A percentile compares a stretch with the other conserved stretches of the same genome.
Conservation (phyloP, 2,329 filamentous ascomycete species). For the Chaetothyriales sp. region DNA sequence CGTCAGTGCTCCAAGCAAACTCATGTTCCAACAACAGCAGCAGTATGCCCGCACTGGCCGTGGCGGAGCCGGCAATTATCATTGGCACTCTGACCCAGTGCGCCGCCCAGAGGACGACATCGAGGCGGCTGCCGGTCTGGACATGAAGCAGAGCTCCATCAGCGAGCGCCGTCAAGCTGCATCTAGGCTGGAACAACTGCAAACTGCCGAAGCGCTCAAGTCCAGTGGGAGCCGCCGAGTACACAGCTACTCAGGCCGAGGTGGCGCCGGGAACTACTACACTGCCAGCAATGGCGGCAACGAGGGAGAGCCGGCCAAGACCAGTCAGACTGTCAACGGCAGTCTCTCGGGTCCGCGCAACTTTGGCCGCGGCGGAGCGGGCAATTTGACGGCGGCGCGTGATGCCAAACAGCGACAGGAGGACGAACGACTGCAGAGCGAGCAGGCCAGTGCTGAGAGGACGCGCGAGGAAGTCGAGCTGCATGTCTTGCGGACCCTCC, state of each 20-base stretch:
- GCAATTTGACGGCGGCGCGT: constrained; percentile 34
- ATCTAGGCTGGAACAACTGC: constrained; percentile 10
- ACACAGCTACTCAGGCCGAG: constrained; percentile 10
- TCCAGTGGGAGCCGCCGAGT: constrained; percentile 8
- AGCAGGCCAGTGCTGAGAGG: constrained; percentile 9
- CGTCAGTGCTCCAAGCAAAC: background rate
- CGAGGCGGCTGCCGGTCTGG: background rate
- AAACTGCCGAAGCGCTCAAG: constrained; percentile 10
- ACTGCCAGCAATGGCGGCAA: constrained; percentile 6
- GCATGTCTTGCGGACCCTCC: constrained; percentile 11
- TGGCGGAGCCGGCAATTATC: constrained; percentile 50
- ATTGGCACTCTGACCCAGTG: constrained; percentile 27
- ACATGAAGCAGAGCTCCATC: constrained; percentile 10
- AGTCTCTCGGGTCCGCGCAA: constrained; percentile 22
- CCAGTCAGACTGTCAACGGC: constrained; percentile 7
- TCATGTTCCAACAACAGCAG: background rate
- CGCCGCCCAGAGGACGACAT: background rate
- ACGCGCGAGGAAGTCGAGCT: constrained; percentile 11
- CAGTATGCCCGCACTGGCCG: constrained; percentile 40
- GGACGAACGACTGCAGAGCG: constrained; percentile 6
- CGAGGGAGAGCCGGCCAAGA: constrained; percentile 18
- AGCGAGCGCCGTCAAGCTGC: constrained; percentile 12
- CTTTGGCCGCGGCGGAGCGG: constrained; percentile 45
- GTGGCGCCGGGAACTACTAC: constrained; percentile 13
- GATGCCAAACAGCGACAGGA: constrained; percentile 5